Conservation (phyloP, 352 stramenopile species). For the Phytopythium delawarense region DNA sequence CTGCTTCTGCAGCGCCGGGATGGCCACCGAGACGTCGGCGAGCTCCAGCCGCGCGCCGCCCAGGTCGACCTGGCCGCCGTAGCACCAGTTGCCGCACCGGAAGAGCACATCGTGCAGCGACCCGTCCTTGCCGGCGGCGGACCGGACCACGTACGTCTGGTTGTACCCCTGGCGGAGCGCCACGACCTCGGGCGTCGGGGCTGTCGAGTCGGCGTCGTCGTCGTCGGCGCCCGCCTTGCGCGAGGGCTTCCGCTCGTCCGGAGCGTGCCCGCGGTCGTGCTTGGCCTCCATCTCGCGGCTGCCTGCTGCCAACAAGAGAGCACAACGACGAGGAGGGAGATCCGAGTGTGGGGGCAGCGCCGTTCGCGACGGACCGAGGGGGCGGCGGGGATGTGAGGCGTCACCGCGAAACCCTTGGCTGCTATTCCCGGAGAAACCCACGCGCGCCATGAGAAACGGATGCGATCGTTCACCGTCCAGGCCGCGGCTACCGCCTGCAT, state of each 20-base stretch:
- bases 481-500: not conserved
- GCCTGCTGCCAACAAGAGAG: not conserved
- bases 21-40: slow-evolving; percentile 83
- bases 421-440: not conserved
- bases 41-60: slow-evolving; percentile 77
- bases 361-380: not conserved
- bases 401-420: not conserved
- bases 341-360: not conserved
- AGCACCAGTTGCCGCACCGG: slow-evolving; percentile 95
- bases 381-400: not conserved
- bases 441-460: not conserved
- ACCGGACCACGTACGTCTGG: slow-evolving; percentile 90
- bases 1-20: slow-evolving; percentile 92
- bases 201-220: slow-evolving; percentile 38
- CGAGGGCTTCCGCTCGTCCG: slow-evolving; percentile 16
- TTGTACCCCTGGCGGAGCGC: slow-evolving; percentile 88
- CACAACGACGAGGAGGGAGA: not conserved
- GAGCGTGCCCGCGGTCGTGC: slow-evolving; percentile 17
- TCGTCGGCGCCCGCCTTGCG: slow-evolving; percentile 22
- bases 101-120: slow-evolving; percentile 90
- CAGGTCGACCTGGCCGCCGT: slow-evolving; percentile 88
- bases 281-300: slow-evolving; percentile 62
- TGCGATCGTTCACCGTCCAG: not conserved
- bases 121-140: slow-evolving; percentile 29
- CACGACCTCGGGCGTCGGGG: slow-evolving; percentile 58